Evolutionary conservation across 169 alveolate species (phyloP), one percentile per base, ranked within the genome.

Genomic region (Plasmodium reichenowi): DNA sequence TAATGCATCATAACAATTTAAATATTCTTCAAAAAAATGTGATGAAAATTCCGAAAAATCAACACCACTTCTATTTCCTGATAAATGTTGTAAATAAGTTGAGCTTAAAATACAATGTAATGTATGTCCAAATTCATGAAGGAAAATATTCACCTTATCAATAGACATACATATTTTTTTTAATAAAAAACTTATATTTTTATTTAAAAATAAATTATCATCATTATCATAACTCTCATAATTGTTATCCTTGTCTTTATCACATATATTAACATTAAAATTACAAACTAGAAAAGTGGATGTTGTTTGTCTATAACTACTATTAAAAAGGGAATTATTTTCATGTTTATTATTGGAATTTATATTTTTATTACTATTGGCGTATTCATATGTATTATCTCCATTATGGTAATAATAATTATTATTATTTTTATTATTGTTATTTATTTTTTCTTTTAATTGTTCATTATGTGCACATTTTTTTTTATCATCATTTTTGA

Each of bases 11-110:
- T 72, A 72, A 50, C 70, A 71, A 67, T 70, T 86, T 72, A 86
- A 86, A 72, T 86, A 86, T 15, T 70, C 87, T 66, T 94, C 96
- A 74, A 94, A 94, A 48, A 94, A 92, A 48, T 94, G 96, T 20
- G 96, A 94, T 1, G 96, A 87, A 74, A 94, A 93, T 60, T 94
- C 96, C 9, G 96, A 94, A 88, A 92, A 94, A 74, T 94, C 96
- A 4, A 91, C 94, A 6, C 95, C 94, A 29, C 96, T 94, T 59
- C 96, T 74, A 88, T 94, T 94, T 26, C 96, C 96, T 29, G 96
- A 92, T 45, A 94, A 67, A 71, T 94, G 96, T 80, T 94, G 96
- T 66, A 88, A 85, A 45, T 89, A 88, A 26, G 96, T 94, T 13
- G 92, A 89, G 67, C 96, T 94, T 54, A 86, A 58, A 15, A 94